Evolutionary conservation across 208 protist species (phyloP), one percentile per base, ranked within the genome.

Genomic region (Leishmania braziliensis): DNA sequence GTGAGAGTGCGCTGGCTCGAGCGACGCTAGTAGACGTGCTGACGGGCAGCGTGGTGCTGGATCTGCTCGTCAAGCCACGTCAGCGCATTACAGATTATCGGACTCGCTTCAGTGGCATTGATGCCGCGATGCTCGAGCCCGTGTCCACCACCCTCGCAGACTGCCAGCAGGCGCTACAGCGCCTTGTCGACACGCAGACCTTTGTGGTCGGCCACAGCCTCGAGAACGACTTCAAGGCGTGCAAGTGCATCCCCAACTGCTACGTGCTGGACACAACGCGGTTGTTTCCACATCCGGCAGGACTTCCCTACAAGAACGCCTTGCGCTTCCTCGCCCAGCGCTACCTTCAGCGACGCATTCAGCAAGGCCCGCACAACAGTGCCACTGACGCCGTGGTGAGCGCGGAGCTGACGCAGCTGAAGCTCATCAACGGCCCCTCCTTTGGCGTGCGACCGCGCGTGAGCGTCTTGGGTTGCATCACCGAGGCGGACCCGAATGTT

Each of bases 141-240:
- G 95, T 98, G 12, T 86, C 84, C 18, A 94, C 87, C 9, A 95
- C 87, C 8, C 83, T 98, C 23, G 66, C 80, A 46, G 91, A 98
- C 56, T 97, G 91, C 36, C 97, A 98, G 71, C 58, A 39, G 6
- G 80, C 87, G n/a, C 79, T 98, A 50, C 81, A 87, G 66, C 60
- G 50, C 48, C 74, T 91, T 29, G 88, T 98, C 69, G 83, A 89
- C 74, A 83, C 86, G 0, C 82, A 96, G 6, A 97, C 95, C 2
- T 98, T 98, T 79, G 77, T 99, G 14, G 85, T 98, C 0, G 98
- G 98, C 1, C 98, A 99, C 85, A 96, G 90, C 78, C 83, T 99
- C 0, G 95, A 99, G 77, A 99, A 99, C 83, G 98, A 99, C 88
- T 95, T 99, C 77, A 95, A 92, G 75, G 94, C 93, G 33, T 93